These are phyloP conservation scores for Suhomyces sp. DNA, from an alignment of 805 yeast species.

Conservation along the genomic window DNA sequence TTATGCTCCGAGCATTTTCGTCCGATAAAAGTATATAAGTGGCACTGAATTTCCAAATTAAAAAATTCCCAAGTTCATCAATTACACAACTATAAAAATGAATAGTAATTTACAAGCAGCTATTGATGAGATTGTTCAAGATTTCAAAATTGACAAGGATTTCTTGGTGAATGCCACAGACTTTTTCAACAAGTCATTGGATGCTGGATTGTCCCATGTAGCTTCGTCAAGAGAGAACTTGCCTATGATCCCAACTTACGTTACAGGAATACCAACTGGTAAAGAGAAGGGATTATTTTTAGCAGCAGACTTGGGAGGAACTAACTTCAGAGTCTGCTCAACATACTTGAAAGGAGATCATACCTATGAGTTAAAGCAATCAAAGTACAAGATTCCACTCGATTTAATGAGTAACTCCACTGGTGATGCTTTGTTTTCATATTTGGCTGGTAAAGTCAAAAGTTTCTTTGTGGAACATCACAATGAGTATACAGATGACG, in stretches of 20 bases:
- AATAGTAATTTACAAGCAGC: conserved; percentile 19
- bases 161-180: conserved; percentile 49
- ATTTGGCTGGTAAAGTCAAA: conserved; percentile 68
- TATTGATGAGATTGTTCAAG: conserved; percentile 36
- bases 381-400: conserved; percentile 75
- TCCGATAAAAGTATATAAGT: conserved; percentile 1
- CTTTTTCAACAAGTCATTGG: conserved; percentile 60
- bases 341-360: conserved; percentile 74
- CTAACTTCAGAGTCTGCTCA: conserved; percentile 93
- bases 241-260: conserved; percentile 94
- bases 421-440: conserved; percentile 66
- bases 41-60: not conserved
- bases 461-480: conserved; percentile 70
- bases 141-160: conserved; percentile 43
- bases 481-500: conserved; percentile 32
- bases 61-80: not conserved
- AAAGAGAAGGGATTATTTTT: conserved; percentile 76
- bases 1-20: conserved; percentile 1
- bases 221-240: conserved; percentile 41
- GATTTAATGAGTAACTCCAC: conserved; percentile 68
- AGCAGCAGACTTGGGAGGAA: conserved; percentile 96
- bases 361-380: conserved; percentile 73
- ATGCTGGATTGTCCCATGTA: conserved; percentile 52
- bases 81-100: conserved; percentile 11
- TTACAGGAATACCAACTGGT: conserved; percentile 83